Evolutionary conservation across 106 monocot species (phyloP).

Genomic region (Acorus calamus): DNA sequence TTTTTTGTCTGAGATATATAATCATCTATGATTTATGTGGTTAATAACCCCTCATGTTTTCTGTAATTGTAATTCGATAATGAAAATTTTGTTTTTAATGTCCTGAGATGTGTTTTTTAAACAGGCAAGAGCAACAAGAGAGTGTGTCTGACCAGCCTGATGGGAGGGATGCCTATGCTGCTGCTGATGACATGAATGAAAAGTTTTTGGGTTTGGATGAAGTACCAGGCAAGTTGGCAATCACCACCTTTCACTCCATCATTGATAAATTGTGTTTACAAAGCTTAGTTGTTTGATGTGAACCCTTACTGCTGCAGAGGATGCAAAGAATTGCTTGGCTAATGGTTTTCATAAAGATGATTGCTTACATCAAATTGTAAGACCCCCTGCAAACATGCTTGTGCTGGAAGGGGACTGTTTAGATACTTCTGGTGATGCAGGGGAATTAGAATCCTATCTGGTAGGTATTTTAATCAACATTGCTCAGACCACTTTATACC

Average conservation of each 20-base stretch:
- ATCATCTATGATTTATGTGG: too few relatives aligned
- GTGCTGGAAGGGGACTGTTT: slow-evolving; percentile 85
- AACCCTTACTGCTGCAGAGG: slow-evolving; percentile 44
- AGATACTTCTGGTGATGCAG: slow-evolving; percentile 39
- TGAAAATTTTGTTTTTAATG: too few relatives aligned
- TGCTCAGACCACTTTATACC: slow-evolving; percentile 7
- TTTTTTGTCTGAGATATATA: too few relatives aligned
- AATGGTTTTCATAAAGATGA: slow-evolving; percentile 18
- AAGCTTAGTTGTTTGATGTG: not conserved
- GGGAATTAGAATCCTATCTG: slow-evolving; percentile 83
- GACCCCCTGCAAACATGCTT: slow-evolving; percentile 73
- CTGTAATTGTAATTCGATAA: too few relatives aligned
- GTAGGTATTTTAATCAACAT: slow-evolving; percentile 21
- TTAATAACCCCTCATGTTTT: too few relatives aligned
- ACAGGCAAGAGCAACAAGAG: slow-evolving; percentile 65
- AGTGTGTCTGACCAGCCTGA: slow-evolving; percentile 26
- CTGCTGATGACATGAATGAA: slow-evolving; percentile 41
- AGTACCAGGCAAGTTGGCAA: slow-evolving; percentile 50
- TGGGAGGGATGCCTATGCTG: slow-evolving; percentile 18
- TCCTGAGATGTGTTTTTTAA: not conserved
- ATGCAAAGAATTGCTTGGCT: slow-evolving; percentile 54
- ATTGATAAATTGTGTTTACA: not conserved
- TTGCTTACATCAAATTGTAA: slow-evolving; percentile 21
- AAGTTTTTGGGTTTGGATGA: slow-evolving; percentile 72
- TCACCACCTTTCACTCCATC: too few relatives aligned